Base-by-base conservation (phyloP, 139 green algal genomes). In the Choricystis sp. region DNA sequence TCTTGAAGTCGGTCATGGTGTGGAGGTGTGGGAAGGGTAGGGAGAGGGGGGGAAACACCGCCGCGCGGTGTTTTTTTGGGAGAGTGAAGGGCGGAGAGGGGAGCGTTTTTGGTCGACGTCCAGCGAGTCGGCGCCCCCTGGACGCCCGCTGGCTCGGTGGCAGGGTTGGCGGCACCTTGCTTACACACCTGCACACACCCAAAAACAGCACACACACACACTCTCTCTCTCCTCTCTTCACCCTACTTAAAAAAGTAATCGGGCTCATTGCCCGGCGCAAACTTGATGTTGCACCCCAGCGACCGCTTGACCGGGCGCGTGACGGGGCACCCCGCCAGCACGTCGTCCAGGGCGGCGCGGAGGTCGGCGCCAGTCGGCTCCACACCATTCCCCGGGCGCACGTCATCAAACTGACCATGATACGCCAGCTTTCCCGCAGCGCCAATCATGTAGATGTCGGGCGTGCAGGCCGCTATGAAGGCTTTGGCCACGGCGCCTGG, bases 401-500 rank as follows among this genome's bases (percentile, higher is more conserved):
- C 72, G 55, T 72, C 63, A 31, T 93, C 82, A 63, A 86, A 86
- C 59, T 86, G 87, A 3, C 85, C 87, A 62, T 94, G 86, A 70
- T 95, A 95, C 2, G 40, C 65, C 26, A 95, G 78, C 62, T 81
- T 67, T 9, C 73, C 31, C 4, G 75, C 63, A 0, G 23, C 1
- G 31, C 79, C 75, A 69, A 89, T 86, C n/a, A 94, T 72, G 49
- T 83, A 81, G 48, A 88, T 87, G 49, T 88, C 81, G 19, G 86
- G 86, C 3, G 86, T 94, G 78, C 86, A 94, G 25, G 72, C 78
- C 19, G 85, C 85, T 20, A 66, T 65, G 74, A 90, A 94, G 0
- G 74, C 76, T 69, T 89, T 91, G 29, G 87, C 87, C 23, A 91
- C 84, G 2, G 83, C 88, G 69, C n/a, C n/a, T n/a, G n/a, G n/a